phyloP scores from a whole-genome alignment of 176 grass and related monocot genomes.

The sorghum (Sorghum bicolor) region DNA sequence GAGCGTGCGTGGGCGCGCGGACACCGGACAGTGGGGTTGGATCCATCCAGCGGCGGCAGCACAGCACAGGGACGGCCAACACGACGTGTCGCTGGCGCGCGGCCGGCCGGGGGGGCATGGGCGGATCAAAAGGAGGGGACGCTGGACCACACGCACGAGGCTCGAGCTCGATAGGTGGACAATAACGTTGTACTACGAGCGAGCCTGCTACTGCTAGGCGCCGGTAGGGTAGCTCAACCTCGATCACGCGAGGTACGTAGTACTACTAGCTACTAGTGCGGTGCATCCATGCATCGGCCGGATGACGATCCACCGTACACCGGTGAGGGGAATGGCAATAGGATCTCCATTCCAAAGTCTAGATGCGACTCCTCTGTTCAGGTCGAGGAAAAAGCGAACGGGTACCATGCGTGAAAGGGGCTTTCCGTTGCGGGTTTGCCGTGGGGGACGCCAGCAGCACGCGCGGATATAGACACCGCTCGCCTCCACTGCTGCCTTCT shows the following conservation, averaged over 20 bases:
- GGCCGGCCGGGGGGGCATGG: conserved; percentile 6
- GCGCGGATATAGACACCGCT: not conserved
- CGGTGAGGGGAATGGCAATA: not conserved
- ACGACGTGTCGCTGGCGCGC: conserved; percentile 29
- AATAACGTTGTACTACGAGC: not conserved
- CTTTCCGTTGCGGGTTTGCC: conserved; percentile 30
- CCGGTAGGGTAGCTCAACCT: not conserved
- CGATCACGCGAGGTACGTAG: not conserved
- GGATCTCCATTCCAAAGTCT: not conserved
- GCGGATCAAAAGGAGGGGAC: not conserved
- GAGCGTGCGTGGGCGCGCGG: not conserved
- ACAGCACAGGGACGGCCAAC: not conserved
- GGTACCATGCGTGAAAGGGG: not conserved
- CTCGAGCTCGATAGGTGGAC: conserved; percentile 8
- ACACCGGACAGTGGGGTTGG: not conserved
- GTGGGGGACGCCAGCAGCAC: conserved; percentile 12
- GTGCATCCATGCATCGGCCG: not conserved
- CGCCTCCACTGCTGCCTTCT: too few species aligned
- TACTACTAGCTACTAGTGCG: not conserved
- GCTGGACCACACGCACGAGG: conserved; percentile 19
- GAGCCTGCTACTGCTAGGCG: not conserved
- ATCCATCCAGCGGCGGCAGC: not conserved
- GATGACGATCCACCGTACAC: not conserved
- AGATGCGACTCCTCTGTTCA: not conserved
- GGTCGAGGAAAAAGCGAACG: conserved; percentile 4